Percentiles rank a stretch among this genome's conserved stretches.
Evolutionary conservation across 768 basidiomycete genomes (phyloP).

Genomic region (Amanita pseudoporphyria): DNA sequence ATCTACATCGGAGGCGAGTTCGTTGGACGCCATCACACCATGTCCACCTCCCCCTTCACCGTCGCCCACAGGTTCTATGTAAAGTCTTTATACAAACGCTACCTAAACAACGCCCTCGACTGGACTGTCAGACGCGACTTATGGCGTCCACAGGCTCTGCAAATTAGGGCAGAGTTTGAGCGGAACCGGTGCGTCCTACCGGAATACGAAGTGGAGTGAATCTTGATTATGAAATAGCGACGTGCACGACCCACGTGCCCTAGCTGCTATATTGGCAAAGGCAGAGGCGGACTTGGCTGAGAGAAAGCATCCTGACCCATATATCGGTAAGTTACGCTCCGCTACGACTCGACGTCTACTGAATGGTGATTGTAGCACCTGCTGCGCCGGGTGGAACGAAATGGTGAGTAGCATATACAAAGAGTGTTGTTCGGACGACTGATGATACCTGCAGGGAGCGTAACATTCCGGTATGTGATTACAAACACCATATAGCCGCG

Average conservation of each 20-base stretch:
- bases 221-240: constrained; percentile 35
- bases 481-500: no score
- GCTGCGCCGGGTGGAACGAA: constrained; percentile 88
- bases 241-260: constrained; percentile 74
- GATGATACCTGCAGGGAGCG: constrained; percentile 50
- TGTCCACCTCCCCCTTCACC: constrained; percentile 57
- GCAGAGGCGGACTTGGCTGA: constrained; percentile 68
- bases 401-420: constrained; percentile 50
- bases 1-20: neutral
- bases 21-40: constrained; percentile 16
- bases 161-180: constrained; percentile 91
- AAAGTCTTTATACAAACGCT: constrained; percentile 85
- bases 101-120: constrained; percentile 78
- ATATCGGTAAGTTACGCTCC: constrained; percentile 59
- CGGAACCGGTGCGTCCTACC: constrained; percentile 63
- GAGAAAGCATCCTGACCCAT: constrained; percentile 83
- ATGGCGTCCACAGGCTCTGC: constrained; percentile 78
- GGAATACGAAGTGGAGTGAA: neutral
- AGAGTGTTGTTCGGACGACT: constrained; percentile 12
- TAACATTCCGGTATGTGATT: constrained; percentile 58
- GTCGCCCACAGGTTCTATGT: constrained; percentile 75
- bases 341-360: neutral
- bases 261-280: constrained; percentile 67
- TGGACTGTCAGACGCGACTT: constrained; percentile 83
- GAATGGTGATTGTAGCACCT: constrained; percentile 42